A percentile compares a stretch with the other conserved stretches of the same genome.
Conservation (phyloP, 257 asterid species). For the Gardenia jasminoides region DNA sequence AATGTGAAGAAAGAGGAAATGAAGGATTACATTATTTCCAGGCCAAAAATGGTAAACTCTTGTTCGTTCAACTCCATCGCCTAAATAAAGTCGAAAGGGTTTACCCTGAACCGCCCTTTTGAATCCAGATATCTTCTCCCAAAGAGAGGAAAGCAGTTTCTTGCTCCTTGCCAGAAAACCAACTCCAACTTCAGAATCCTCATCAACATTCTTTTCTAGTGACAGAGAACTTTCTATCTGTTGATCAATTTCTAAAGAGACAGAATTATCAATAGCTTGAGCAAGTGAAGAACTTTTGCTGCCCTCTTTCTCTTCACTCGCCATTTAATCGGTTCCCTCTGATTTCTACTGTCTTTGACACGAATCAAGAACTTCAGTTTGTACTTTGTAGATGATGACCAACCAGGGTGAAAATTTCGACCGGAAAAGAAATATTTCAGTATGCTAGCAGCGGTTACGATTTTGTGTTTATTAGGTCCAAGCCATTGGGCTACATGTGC, state of each 20-base stretch:
- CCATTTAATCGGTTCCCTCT: not conserved
- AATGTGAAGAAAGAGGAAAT: not conserved
- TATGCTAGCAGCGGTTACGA: too few relatives aligned
- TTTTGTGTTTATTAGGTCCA: not conserved
- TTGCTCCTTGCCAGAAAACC: not conserved
- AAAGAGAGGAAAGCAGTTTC: not conserved
- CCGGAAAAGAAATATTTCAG: too few relatives aligned
- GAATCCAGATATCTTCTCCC: not conserved
- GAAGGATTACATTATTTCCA: slow-evolving; percentile 26
- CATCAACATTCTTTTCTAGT: too few relatives aligned
- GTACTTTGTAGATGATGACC: not conserved
- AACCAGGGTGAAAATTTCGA: not conserved
- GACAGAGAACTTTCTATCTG: not conserved
- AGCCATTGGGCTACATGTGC: not conserved
- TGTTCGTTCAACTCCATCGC: slow-evolving; percentile 12
- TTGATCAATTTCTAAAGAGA: not conserved
- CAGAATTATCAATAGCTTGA: not conserved
- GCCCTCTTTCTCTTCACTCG: not conserved
- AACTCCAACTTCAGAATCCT: not conserved
- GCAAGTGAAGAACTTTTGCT: not conserved
- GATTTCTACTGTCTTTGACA: not conserved
- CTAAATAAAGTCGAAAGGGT: slow-evolving; percentile 1
- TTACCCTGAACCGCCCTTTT: slow-evolving; percentile 10
- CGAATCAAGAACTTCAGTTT: too few relatives aligned
- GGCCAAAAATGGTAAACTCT: slow-evolving; percentile 42